Percentiles rank a stretch among this genome's conserved stretches.
These are phyloP conservation scores for Helminthosporium solani DNA, from an alignment of 2,329 filamentous ascomycete genomes.

Conservation along the genomic window DNA sequence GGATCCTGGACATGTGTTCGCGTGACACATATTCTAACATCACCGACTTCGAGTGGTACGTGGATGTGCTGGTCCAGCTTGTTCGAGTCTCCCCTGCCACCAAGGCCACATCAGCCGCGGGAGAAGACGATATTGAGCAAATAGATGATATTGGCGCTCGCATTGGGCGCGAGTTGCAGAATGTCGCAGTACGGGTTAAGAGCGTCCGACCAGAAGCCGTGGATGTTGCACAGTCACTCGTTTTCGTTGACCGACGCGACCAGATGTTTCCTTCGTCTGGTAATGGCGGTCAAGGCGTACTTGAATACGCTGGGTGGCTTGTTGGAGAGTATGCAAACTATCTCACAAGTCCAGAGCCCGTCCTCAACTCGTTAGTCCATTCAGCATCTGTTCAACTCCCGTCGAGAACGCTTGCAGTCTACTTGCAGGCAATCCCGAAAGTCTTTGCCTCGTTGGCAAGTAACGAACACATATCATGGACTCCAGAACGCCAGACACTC, in stretches of 20 bases:
- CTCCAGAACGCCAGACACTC: slow-evolving; percentile 68
- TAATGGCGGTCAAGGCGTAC: slow-evolving; percentile 59
- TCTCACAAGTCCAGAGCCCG: slow-evolving; percentile 68
- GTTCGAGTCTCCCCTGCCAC: slow-evolving; percentile 66
- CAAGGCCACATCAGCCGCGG: slow-evolving; percentile 22
- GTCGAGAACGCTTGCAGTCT: slow-evolving; percentile 71
- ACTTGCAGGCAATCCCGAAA: slow-evolving; percentile 83
- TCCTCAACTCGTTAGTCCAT: slow-evolving; percentile 74
- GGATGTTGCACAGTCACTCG: slow-evolving; percentile 73
- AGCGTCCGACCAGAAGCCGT: slow-evolving; percentile 79
- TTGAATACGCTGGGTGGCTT: slow-evolving; percentile 80
- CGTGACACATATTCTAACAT: slow-evolving; percentile 84
- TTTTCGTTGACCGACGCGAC: slow-evolving; percentile 64
- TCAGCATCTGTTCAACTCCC: slow-evolving; percentile 58
- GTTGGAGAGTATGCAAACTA: slow-evolving; percentile 83
- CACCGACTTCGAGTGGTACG: slow-evolving; percentile 95
- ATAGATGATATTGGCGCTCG: slow-evolving; percentile 58
- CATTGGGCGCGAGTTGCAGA: slow-evolving; percentile 84
- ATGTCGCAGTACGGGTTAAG: slow-evolving; percentile 87
- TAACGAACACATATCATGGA: slow-evolving; percentile 67
- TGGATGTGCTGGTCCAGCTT: slow-evolving; percentile 83
- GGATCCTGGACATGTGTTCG: slow-evolving; percentile 86
- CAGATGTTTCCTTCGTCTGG: slow-evolving; percentile 55
- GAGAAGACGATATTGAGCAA: slow-evolving; percentile 28
- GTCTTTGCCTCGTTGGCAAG: slow-evolving; percentile 73